Evolutionary conservation across 148 eudicot genomes (phyloP), one percentile per base, ranked within the genome.

Genomic region (Suaeda aralocaspica): DNA sequence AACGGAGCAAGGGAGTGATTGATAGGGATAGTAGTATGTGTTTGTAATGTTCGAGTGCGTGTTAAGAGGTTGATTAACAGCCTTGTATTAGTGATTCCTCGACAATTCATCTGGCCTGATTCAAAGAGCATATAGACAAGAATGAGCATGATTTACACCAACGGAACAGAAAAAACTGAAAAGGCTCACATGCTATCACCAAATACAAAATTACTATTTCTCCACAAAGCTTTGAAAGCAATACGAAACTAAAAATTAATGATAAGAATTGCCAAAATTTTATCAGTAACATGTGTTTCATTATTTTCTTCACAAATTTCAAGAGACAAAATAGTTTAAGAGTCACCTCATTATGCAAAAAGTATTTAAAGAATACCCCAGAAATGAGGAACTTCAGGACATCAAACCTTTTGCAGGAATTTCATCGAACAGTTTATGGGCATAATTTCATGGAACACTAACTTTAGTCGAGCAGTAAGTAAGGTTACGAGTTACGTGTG

Each of bases 11-110:
- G 70, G 18, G 48, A 58, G 26, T 45, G 57, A 15, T 72, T 55
- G 50, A 57, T 66, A 45, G 18, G 44, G 26, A 34, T 10, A 22
- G 83, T 72, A 59, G 79, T 59, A 66, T 60, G 30, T 39, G 53
- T n/a, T 26, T 48, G 55, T 21, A 55, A 18, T 24, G 33, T 41
- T 0, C 44, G 69, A 6, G 19, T 26, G 19, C 21, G 67, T 11
- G 34, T 18, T 53, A 72, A 57, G 61, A 67, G 42, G 64, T 72
- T 72, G 59, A 62, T 72, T 41, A 67, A 39, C 19, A 76, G 76
- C 48, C 72, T 72, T 39, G 64, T 34, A 36, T 59, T 59, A 22
- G 61, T 39, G 42, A 33, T 59, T 29, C 49, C 67, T 59, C 67
- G 19, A 12, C 31, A 39, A 51, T 36, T 66, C 80, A 71, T 71